Evolutionary conservation across 176 grass and related monocot genomes (phyloP), one percentile per base, ranked within the genome.

Genomic region (Miscanthus lutarioriparius): DNA sequence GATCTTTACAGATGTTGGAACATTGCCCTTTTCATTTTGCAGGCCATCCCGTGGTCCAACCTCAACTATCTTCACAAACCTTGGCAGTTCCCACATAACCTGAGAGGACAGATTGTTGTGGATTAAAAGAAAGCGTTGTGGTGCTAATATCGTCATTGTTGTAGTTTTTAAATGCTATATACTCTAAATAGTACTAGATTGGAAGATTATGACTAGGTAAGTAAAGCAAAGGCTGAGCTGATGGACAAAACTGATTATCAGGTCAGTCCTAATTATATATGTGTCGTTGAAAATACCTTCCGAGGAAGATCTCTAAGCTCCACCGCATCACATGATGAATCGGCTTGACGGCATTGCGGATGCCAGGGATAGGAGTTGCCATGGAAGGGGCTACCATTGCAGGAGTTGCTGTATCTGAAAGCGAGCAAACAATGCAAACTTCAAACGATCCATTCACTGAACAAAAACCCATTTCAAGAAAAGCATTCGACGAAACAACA

Each of bases 31-130:
- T 65, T 98, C 91, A 81, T 98, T 98, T 79, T 98, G 96, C 47
- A 98, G 79, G 43, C 96, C 96, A 14, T 98, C 96, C 10, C 96
- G 77, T n/a, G 93, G 92, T 49, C 96, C 96, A 56, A 98, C 93
- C 87, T 98, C 96, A 39, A 98, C 89, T 76, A 98, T 76, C 87
- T 94, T 98, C 32, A 98, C 96, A 86, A 92, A 94, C 13, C 70
- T 84, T 20, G 96, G 96, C 53, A 91, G 84, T 68, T 78, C 90
- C 78, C 74, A 79, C 56, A 93, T 80, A 64, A 93, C 86, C 96
- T 98, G n/a, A n/a, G 89, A 45, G 84, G 79, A 86, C 28, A 38
- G 49, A 23, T 53, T 65, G 30, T 77, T n/a, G n/a, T n/a, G 26
- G 38, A 59, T 72, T 40, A 86, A 88, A 75, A 40, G 67, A 77